Evolutionary conservation across 2,329 filamentous ascomycete species (phyloP), one percentile per base, ranked within the genome.

Genomic region (Colletotrichum sp.): DNA sequence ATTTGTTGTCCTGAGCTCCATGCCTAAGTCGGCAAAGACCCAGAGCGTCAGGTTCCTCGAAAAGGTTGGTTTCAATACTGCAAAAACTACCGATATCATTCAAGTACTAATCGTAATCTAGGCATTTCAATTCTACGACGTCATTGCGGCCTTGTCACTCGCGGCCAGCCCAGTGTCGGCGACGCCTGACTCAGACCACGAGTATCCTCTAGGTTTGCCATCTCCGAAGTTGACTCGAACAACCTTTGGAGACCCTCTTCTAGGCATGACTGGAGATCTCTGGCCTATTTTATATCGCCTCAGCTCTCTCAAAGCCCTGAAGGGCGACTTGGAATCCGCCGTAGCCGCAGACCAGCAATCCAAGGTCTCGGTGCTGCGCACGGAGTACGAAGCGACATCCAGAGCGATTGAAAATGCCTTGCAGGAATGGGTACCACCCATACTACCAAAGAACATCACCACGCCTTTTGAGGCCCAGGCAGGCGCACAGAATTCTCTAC

Each of bases 91-190:
- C 39, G 39, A n/a, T 22, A n/a, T 1, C 28, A 10, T 18, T 58
- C 16, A 6, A n/a, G 4, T 12, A 22, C 18, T 22, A 13, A 22
- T 32, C 3, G 3, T 2, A 9, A 13, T 27, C 58, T 71, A 92
- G 91, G 90, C 91, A 3, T 93, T 93, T 77, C 88, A 89, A 8
- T 93, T 92, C 78, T 92, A 92, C 82, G 91, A 93, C 80, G 91
- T 93, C 27, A 92, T 92, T 71, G 88, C 91, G 6, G 91, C 91
- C 3, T 83, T 93, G 30, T 93, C 91, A 1, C 87, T 92, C 64
- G 90, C 90, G 67, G 91, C 89, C 15, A 85, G 89, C 9, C 90
- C 91, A 5, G 85, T 92, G 18, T 89, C 89, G 3, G 86, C n/a
- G 85, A 87, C 28, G 83, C 89, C 6, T 80, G 87, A 7, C 87